phyloP scores from a whole-genome alignment of 805 yeast genomes.

The Starmera caribaea region DNA sequence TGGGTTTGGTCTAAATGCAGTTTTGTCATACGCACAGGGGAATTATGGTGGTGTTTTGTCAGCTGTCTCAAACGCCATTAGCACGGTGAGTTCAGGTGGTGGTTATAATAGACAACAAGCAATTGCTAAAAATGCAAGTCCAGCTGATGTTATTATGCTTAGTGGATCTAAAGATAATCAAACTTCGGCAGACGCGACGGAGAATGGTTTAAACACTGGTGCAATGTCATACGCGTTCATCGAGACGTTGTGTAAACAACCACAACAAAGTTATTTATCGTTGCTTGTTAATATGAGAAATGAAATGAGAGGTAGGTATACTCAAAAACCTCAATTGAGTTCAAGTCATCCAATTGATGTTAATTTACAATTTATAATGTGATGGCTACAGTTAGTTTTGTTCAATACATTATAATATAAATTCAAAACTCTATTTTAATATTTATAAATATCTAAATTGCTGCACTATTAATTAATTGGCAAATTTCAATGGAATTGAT shows the following conservation, averaged over 20 bases:
- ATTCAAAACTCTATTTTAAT: too few relatives aligned
- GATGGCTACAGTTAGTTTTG: not conserved
- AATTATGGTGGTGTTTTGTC: slow-evolving; percentile 35
- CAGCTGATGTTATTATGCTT: slow-evolving; percentile 68
- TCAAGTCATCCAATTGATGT: slow-evolving; percentile 75
- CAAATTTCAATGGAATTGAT: too few relatives aligned
- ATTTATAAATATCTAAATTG: too few relatives aligned
- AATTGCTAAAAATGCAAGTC: slow-evolving; percentile 45
- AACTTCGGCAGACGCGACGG: slow-evolving; percentile 74
- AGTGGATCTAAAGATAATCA: slow-evolving; percentile 82
- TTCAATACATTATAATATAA: too few relatives aligned
- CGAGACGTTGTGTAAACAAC: slow-evolving; percentile 47
- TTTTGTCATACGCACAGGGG: slow-evolving; percentile 51
- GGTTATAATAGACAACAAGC: slow-evolving; percentile 27
- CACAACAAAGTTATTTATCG: slow-evolving; percentile 59
- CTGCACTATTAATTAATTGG: too few relatives aligned
- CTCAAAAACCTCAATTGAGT: slow-evolving; percentile 78
- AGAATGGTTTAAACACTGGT: slow-evolving; percentile 65
- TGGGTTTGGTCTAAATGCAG: slow-evolving; percentile 48
- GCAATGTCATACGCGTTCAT: slow-evolving; percentile 81
- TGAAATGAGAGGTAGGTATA: slow-evolving; percentile 51
- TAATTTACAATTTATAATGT: slow-evolving; percentile 37
- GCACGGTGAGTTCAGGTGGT: slow-evolving; percentile 29
- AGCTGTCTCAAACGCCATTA: slow-evolving; percentile 33
- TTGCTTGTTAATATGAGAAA: slow-evolving; percentile 63